Evolutionary conservation across 2,329 filamentous ascomycete species (phyloP).

Genomic region (Penicillium rolfsii): DNA sequence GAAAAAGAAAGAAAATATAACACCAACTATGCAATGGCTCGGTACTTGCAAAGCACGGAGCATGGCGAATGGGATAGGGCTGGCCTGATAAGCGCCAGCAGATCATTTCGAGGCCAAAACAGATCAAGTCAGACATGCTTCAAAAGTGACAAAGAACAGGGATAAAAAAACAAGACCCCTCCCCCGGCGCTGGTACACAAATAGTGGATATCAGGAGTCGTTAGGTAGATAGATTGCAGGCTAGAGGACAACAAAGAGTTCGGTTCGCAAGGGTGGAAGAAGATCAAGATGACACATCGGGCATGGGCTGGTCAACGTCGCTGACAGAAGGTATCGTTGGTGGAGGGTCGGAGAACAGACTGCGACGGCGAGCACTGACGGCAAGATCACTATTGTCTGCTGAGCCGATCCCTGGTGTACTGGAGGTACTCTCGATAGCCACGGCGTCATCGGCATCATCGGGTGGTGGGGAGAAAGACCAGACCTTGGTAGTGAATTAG

Average conservation of each 20-base stretch:
- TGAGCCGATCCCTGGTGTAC: slow-evolving; percentile 36
- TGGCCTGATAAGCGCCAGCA: background rate
- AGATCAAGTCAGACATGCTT: background rate
- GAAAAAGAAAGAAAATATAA: slow-evolving; percentile 14
- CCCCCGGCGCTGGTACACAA: slow-evolving; percentile 17
- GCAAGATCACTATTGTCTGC: slow-evolving; percentile 22
- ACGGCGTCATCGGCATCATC: slow-evolving; percentile 37
- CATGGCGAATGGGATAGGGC: slow-evolving; percentile 7
- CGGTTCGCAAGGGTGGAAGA: background rate
- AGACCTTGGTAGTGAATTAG: slow-evolving; percentile 64
- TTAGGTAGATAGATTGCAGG: slow-evolving; percentile 25
- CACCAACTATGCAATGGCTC: slow-evolving; percentile 30
- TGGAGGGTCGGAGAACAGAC: slow-evolving; percentile 39
- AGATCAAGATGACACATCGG: slow-evolving; percentile 31
- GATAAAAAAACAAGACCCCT: slow-evolving; percentile 4
- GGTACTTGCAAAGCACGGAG: slow-evolving; percentile 17
- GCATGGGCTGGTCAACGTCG: slow-evolving; percentile 41
- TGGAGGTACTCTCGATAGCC: slow-evolving; percentile 39
- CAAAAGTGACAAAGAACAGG: slow-evolving; percentile 11
- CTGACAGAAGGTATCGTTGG: slow-evolving; percentile 30
- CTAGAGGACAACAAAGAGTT: slow-evolving; percentile 19
- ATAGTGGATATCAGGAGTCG: slow-evolving; percentile 25
- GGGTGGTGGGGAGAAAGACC: slow-evolving; percentile 84
- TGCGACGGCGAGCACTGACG: slow-evolving; percentile 26
- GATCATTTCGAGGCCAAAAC: background rate